phyloP scores from a whole-genome alignment of 169 alveolate genomes.

The Cryptosporidium parvum region DNA sequence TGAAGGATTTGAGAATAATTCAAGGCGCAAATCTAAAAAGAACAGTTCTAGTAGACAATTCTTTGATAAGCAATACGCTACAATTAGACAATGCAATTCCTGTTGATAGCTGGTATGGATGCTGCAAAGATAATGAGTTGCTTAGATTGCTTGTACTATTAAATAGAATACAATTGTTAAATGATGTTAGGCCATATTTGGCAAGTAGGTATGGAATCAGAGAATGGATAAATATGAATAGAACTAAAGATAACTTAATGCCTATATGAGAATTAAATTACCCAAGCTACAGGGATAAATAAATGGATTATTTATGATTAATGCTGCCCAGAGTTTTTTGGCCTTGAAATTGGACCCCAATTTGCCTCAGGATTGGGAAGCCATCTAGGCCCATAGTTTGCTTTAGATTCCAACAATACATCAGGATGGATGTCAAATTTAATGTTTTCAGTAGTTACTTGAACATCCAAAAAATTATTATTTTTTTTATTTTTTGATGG shows the following conservation, averaged over 20 bases:
- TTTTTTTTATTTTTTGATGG: slow-evolving; percentile 49
- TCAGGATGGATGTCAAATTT: slow-evolving; percentile 62
- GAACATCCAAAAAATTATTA: slow-evolving; percentile 7
- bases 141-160: slow-evolving; percentile 78
- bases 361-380: slow-evolving; percentile 86
- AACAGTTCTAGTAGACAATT: slow-evolving; percentile 86
- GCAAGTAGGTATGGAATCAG: slow-evolving; percentile 71
- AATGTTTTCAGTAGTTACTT: slow-evolving; percentile 13
- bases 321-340: neutral
- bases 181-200: slow-evolving; percentile 67
- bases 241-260: slow-evolving; percentile 41
- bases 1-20: slow-evolving; percentile 83
- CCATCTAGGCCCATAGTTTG: slow-evolving; percentile 77
- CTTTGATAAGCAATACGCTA: slow-evolving; percentile 83
- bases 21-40: slow-evolving; percentile 82
- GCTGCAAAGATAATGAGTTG: slow-evolving; percentile 83
- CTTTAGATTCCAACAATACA: slow-evolving; percentile 24
- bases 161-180: slow-evolving; percentile 30
- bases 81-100: slow-evolving; percentile 89
- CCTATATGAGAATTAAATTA: slow-evolving; percentile 18
- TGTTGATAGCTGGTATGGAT: slow-evolving; percentile 86
- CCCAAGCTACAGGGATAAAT: neutral
- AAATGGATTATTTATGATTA: neutral
- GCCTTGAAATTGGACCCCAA: slow-evolving; percentile 86
- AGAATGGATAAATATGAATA: slow-evolving; percentile 56